Evolutionary conservation across 495 filamentous ascomycete genomes (phyloP), one percentile per base, ranked within the genome.

Genomic region (Talaromyces thailandensis): DNA sequence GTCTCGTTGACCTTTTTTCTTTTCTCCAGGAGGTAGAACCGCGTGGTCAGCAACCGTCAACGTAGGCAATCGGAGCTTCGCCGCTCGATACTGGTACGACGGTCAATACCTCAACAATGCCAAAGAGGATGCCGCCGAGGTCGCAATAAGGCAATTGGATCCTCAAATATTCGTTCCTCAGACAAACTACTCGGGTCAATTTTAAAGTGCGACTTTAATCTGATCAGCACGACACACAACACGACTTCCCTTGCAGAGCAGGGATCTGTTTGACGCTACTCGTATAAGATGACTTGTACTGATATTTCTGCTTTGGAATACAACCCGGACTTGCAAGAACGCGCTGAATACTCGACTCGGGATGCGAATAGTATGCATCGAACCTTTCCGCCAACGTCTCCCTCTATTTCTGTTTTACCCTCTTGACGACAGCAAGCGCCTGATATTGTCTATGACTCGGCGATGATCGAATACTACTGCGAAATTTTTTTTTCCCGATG

Each of bases 71-170:
- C 68, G 77, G 51, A 69, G 69, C 51, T 77, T 87, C 68, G 62
- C 76, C 8, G 93, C 92, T 43, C 86, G 91, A 62, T 95, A 86
- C 77, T 96, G 90, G 91, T 96, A 95, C 73, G 91, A 95, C 72
- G 92, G 90, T 40, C 83, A 91, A 65, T 89, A 88, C 67, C 75
- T 92, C 75, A 83, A 92, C 75, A 94, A 93, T 69, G 92, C 93
- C 58, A 89, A 84, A 73, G 93, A 96, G 69, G 92, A 96, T 72
- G 92, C 90, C 35, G 91, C 92, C 67, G 91, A 91, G 73, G 77
- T 88, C 63, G 87, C 88, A 56, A 68, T 93, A 61, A 81, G 76
- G 56, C 12, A 58, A 16, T 60, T 80, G 28, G 74, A 69, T 52
- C 63, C 68, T 26, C 70, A 69, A 43, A 61, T 67, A 3, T 60